Evolutionary conservation across 1,139 yeast species (phyloP), one percentile per base, ranked within the genome.

Genomic region (Yamadazyma diospyri): DNA sequence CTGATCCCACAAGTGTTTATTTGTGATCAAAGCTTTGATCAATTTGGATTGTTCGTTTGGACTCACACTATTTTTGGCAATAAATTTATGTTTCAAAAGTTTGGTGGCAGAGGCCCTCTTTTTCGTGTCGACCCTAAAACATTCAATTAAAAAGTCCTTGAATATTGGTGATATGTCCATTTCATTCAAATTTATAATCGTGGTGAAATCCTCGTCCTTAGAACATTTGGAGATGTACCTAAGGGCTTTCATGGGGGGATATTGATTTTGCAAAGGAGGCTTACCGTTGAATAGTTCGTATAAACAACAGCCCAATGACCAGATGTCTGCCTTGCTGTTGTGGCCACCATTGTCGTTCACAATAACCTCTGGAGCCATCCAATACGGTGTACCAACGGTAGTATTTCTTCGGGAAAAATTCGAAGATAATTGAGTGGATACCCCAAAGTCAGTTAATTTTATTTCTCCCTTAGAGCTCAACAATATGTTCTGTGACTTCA

Each of bases 291-390:
- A 82, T 41, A 87, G 62, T 51, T 87, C 96, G 40, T 81, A 83
- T 1, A 89, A 83, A 22, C 95, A 86, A 41, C 92, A 86, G 0
- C 98, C 99, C 36, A 94, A 61, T 1, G 96, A 87, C 98, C 98
- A 94, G 3, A 92, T 78, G 55, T 94, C 98, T 1, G 98, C 96
- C 45, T 84, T 76, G 51, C 73, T 84, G 42, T 86, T 79, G 55
- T 94, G 94, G 8, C 92, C 95, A 29, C 71, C 72, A 27, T 59
- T 56, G 35, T 83, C 82, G 53, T 87, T 95, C 48, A 79, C 63
- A 27, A 92, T 83, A 2, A 92, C 95, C 50, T 94, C 99, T 0
- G 98, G 98, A 0, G 97, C 94, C 98, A 94, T 94, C 94, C 97
- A 92, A 55, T 89, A 92, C 1, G 99, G 98, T 0, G 98, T 92